Evolutionary conservation across 345 rosid genomes (phyloP), one percentile per base, ranked within the genome.

Genomic region (Aquilaria malaccensis): DNA sequence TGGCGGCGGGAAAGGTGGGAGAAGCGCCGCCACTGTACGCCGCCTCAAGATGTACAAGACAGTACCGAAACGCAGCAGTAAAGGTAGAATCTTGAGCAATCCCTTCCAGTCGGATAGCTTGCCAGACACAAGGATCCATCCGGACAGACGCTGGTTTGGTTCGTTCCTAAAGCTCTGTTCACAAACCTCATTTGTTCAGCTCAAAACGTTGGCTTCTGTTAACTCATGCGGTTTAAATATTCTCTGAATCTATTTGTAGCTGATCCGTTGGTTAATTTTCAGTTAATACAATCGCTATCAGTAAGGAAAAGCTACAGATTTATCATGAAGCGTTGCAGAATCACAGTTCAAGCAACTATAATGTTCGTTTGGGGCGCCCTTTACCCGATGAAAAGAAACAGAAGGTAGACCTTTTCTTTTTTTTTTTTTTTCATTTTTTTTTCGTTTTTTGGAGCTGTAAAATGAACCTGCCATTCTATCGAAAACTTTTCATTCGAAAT

Each of bases 121-220:
- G 51, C 97, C 97, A 29, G 59, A 58, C 60, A 76, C 90, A 3
- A 86, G 92, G 41, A 85, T 89, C 70, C 88, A 77, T 45, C 86
- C 90, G 0, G 95, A 89, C 62, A 78, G 88, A 56, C 80, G 89
- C 50, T 87, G 90, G 89, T 87, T 89, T 32, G 90, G 97, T 86
- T 30, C 13, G 79, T 22, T 22, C 22, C 22, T 22, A 22, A 22
- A 22, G 22, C 22, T 22, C 22, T 22, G 22, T 22, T 22, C 66
- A 0, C 29, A 10, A 4, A 52, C 6, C 22, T 22, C 22, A 22
- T 22, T 22, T 22, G 22, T 22, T 22, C 22, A 22, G 22, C 22
- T 3, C 45, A n/a, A 14, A 66, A n/a, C 13, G 12, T 31, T 4
- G 14, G 12, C 37, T 9, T 13, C 4, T 53, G 5, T 13, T 59